Base-by-base conservation (phyloP, 2,329 filamentous ascomycete genomes). In the Sclerotinia minor region DNA sequence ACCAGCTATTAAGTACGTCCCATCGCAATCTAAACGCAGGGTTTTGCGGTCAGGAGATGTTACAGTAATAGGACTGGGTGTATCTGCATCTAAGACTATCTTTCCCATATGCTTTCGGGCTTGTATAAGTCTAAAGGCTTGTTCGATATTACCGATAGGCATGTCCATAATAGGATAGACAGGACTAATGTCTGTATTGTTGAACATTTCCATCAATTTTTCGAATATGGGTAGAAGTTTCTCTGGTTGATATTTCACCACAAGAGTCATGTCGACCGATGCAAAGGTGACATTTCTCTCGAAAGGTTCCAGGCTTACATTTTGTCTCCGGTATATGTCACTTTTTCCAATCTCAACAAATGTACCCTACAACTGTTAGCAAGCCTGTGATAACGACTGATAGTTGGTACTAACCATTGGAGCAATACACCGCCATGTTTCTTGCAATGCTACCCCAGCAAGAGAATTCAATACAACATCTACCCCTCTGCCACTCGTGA, bases 401-500 rank as follows among this genome's bases (percentile, higher is more conserved):
- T 5, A 35, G 32, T 35, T 35, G 32, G 5, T 35, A 35, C 32
- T 4, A 35, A 6, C 32, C 32, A 35, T 35, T 35, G 32, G 32
- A 35, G 32, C 32, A 7, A 50, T 50, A n/a, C 13, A n/a, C 47
- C 24, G 47, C 47, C 47, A 50, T 4, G 47, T 50, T 21, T 50
- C 21, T 50, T 50, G 47, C 47, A 50, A 5, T 21, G 24, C 47
- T 17, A 24, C 47, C 24, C 47, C 47, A n/a, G 21, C 47, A 13
- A 50, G 47, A 50, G 47, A 50, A 50, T 50, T 50, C 21, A 50
- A n/a, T 21, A 50, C 47, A 50, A 50, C 47, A 13, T 50, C 47
- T n/a, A 50, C 47, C 24, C 47, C 47, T 50, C 24, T 50, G 47
- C 47, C 47, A 11, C 24, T 24, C 21, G 47, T 50, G 9, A 50